Conservation (phyloP, 1,284 basidiomycete species). For the Farysia itapuensis region DNA sequence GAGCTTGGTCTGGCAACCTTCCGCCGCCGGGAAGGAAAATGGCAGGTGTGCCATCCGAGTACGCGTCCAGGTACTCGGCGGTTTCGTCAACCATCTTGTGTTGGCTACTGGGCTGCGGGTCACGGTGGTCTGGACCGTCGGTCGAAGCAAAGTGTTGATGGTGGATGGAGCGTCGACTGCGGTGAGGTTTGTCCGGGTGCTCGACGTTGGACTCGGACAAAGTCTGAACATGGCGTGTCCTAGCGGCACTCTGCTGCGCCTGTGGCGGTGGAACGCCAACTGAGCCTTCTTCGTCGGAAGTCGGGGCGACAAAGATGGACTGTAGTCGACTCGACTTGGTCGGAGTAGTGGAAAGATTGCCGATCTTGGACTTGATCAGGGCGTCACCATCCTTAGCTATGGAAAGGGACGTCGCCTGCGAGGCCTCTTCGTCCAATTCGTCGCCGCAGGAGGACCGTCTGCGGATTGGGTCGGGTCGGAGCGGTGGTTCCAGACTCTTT, state of each 20-base stretch:
- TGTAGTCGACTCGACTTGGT: slow-evolving; percentile 9
- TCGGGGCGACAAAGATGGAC: slow-evolving; percentile 9
- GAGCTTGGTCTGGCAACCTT: slow-evolving; percentile 44
- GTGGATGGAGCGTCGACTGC: neutral
- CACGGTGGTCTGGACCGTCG: neutral
- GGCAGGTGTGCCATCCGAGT: slow-evolving; percentile 50
- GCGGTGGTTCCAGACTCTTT: slow-evolving; percentile 2
- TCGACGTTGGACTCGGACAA: neutral
- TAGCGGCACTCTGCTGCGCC: no score
- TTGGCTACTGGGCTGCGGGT: neutral
- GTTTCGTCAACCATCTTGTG: neutral
- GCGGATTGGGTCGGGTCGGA: slow-evolving; percentile 23
- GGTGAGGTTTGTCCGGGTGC: neutral
- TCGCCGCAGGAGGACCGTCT: slow-evolving; percentile 29
- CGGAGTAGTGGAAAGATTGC: slow-evolving; percentile 1
- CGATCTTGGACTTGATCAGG: neutral
- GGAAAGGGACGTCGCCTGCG: neutral
- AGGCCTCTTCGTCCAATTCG: slow-evolving; percentile 3
- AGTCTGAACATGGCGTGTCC: slow-evolving; percentile 1
- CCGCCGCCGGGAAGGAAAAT: slow-evolving; percentile 54
- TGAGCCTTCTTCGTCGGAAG: neutral
- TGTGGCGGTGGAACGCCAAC: neutral
- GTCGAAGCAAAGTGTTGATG: no score
- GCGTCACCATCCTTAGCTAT: neutral
- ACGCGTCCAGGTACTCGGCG: slow-evolving; percentile 12